phyloP scores from a whole-genome alignment of 495 filamentous ascomycete genomes.

The Neurospora sublineolata region DNA sequence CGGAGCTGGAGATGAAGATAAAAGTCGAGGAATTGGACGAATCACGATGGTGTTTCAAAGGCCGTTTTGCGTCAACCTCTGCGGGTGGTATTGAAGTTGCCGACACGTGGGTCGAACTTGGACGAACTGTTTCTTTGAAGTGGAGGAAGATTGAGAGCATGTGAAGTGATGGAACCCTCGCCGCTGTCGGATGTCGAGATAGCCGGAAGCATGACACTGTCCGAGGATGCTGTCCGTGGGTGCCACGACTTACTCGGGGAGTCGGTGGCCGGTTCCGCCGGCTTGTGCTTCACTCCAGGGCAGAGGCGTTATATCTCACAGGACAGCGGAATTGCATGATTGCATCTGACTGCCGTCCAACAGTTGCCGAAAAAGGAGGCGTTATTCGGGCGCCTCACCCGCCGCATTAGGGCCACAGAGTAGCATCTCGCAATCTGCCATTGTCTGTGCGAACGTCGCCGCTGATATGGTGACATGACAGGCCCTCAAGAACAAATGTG shows the following conservation, averaged over 20 bases:
- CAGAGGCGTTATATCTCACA: neutral
- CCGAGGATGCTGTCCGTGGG: neutral
- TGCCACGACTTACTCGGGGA: neutral
- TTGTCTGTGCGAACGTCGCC: neutral
- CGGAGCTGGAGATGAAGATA: neutral
- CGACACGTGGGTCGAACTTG: neutral
- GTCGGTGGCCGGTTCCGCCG: neutral
- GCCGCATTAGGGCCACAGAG: neutral
- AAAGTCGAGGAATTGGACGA: neutral
- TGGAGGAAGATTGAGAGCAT: neutral
- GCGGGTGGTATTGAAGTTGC: neutral
- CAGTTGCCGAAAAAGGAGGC: neutral
- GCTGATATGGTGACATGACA: neutral
- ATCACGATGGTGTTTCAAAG: neutral
- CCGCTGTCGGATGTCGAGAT: neutral
- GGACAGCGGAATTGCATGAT: neutral
- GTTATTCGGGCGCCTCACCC: neutral
- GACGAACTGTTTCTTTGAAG: neutral
- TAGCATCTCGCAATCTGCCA: neutral
- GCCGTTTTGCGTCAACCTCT: neutral
- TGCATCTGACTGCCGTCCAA: neutral
- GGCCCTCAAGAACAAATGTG: neutral
- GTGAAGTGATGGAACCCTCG: neutral
- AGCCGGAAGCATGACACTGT: neutral
- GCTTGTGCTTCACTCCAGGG: neutral